phyloP scores from a whole-genome alignment of 495 filamentous ascomycete species.

The Neurospora pannonica region DNA sequence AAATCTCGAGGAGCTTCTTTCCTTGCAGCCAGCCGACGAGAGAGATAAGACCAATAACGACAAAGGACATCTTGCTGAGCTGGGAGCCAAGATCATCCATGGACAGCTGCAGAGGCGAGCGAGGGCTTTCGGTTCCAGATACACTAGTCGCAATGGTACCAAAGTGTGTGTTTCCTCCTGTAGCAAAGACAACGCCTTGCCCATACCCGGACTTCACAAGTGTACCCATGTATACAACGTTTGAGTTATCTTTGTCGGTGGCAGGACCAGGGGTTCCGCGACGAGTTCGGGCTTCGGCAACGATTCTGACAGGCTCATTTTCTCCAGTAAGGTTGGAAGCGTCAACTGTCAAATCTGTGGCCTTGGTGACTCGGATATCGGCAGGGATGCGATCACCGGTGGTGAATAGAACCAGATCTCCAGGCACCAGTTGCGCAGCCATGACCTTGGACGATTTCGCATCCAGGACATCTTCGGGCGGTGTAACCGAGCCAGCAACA shows the following conservation, averaged over 20 bases:
- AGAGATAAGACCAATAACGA: slow-evolving; percentile 86
- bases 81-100: slow-evolving; percentile 96
- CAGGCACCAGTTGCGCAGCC: slow-evolving; percentile 78
- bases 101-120: slow-evolving; percentile 87
- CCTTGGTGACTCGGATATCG: slow-evolving; percentile 87
- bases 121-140: slow-evolving; percentile 85
- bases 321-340: slow-evolving; percentile 97
- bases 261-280: slow-evolving; percentile 23
- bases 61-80: slow-evolving; percentile 91
- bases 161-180: slow-evolving; percentile 87
- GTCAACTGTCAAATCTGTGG: slow-evolving; percentile 82
- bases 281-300: slow-evolving; percentile 57
- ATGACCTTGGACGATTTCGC: slow-evolving; percentile 72
- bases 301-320: slow-evolving; percentile 82
- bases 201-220: slow-evolving; percentile 93
- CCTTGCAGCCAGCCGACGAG: slow-evolving; percentile 82
- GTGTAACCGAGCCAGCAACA: slow-evolving; percentile 25
- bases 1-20: slow-evolving; percentile 84
- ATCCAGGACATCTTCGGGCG: slow-evolving; percentile 48
- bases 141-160: slow-evolving; percentile 91
- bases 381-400: slow-evolving; percentile 95
- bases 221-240: slow-evolving; percentile 98
- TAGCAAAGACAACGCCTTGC: slow-evolving; percentile 90
- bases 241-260: slow-evolving; percentile 30
- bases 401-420: slow-evolving; percentile 85